Base-by-base conservation (phyloP, 2,329 filamentous ascomycete genomes). In the Aspergillus tanneri region DNA sequence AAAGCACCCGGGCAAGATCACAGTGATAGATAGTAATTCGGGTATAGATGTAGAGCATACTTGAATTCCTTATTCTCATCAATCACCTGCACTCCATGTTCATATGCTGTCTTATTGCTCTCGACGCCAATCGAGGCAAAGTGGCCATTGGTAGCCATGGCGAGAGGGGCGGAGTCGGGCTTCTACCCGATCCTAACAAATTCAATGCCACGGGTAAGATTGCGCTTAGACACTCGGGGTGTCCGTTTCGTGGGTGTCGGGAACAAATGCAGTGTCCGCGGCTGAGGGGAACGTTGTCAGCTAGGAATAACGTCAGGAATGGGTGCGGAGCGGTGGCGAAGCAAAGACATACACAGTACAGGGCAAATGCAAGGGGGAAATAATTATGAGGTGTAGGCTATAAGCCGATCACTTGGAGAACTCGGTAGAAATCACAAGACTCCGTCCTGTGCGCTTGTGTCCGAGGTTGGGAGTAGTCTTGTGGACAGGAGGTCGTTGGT, bases 11-110 rank as follows among this genome's bases (percentile, higher is more conserved):
- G 12, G 14, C 5, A 11, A 30, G 24, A 10, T 11, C n/a, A 21
- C 12, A 19, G 18, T 27, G 5, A 11, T 21, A 22, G 19, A 32
- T 27, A 38, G 3, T 10, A 27, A 9, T 14, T 21, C 23, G 14
- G 52, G 16, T 37, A 28, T 24, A 44, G 25, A 42, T 47, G 18
- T 27, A 40, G 30, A 43, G 42, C 86, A 56, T 81, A 95, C 90
- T 96, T 97, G 83, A 96, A 99, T 62, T 89, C 81, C 77, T 97
- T 97, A 67, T 95, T 86, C 74, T 91, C 91, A 69, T 96, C 90
- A 66, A 99, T 89, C 61, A 99, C 90, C 74, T 99, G 93, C 65
- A 97, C 88, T 66, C 93, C 93, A 81, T 96, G 88, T 66, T 90
- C 88, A 71, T 92, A 97, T 28, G 64, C 64, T 24, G 61, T 61